Evolutionary conservation across 2,329 filamentous ascomycete genomes (phyloP), one percentile per base, ranked within the genome.

Genomic region (Aspergillus persii): DNA sequence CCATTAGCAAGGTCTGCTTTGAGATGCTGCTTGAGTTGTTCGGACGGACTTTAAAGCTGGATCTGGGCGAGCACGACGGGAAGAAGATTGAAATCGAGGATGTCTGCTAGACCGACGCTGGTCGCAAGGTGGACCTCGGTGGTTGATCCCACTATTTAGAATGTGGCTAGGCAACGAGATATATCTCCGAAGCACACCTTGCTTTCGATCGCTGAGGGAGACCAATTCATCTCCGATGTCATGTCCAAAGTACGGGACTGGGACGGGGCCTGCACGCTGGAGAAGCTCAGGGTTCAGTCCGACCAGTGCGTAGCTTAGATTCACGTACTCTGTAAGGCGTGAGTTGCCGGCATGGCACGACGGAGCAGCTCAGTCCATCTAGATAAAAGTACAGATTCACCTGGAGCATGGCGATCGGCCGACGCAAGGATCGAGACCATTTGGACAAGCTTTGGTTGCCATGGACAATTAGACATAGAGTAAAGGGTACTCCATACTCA

Each of bases 1-100:
- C 90, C 23, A 83, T 97, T 58, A 87, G 88, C 3, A 94, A 92
- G 71, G 85, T 94, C 39, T 96, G 93, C 79, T 96, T 96, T 72
- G 91, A 96, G 81, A 89, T 97, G 75, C 77, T 97, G 68, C 81
- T 95, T 15, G 93, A 97, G 79, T 71, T 96, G 60, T 97, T 97
- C 76, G 87, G 86, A 0, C 82, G 93, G 26, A 87, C 85, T 0
- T 77, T 97, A 71, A 91, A 90, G 78, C 84, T 88, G 3, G 92
- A 96, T 66, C 74, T 97, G 59, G 93, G 94, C 0, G 82, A 85
- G 39, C 80, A 82, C 65, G 86, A 88, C 64, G 88, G 84, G 0
- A 83, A 77, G 31, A 81, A 83, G 4, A 74, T 85, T 57, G 80
- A 87, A 69, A 80, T 90, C 54, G 90, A 93, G 77, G 87, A 93